These are phyloP conservation scores for Mychonastes homosphaera DNA, from an alignment of 139 green algal genomes.

Conservation along the genomic window DNA sequence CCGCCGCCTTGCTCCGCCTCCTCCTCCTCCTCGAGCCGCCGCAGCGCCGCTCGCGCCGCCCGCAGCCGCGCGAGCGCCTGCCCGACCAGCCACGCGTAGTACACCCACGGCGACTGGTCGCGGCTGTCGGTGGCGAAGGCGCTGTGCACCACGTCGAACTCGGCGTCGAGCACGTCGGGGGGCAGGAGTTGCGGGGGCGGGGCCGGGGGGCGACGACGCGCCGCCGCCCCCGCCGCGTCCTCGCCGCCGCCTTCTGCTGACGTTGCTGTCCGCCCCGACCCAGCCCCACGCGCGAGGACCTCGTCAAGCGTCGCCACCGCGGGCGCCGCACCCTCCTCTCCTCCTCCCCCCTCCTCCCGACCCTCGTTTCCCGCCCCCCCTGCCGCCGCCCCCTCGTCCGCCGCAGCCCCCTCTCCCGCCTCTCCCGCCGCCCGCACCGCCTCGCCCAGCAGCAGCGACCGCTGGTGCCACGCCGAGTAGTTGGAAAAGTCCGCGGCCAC, in stretches of 20 bases:
- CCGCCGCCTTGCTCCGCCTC: not conserved
- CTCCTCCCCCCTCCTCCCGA: too few species aligned
- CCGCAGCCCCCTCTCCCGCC: not conserved
- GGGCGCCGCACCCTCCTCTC: too few species aligned
- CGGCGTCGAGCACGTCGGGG: slow-evolving; percentile 49
- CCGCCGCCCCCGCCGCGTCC: too few species aligned
- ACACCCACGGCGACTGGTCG: slow-evolving; percentile 92
- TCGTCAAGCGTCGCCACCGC: too few species aligned
- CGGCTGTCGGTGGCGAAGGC: slow-evolving; percentile 88
- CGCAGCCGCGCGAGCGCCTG: slow-evolving; percentile 38
- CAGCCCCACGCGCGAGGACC: not conserved
- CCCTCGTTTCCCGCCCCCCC: too few species aligned
- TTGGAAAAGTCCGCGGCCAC: slow-evolving; percentile 97
- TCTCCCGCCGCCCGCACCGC: slow-evolving; percentile 9
- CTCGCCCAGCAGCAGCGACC: slow-evolving; percentile 58
- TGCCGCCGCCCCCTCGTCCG: not conserved
- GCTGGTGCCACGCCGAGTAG: slow-evolving; percentile 94
- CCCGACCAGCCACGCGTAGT: slow-evolving; percentile 84
- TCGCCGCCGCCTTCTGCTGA: not conserved
- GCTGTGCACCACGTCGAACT: slow-evolving; percentile 87
- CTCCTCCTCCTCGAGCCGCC: not conserved
- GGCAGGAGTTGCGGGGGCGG: too few species aligned
- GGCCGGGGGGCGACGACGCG: too few species aligned
- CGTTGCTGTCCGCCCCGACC: not conserved
- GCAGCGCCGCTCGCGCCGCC: slow-evolving; percentile 3